These are phyloP conservation scores for Penicillium brasilianum DNA, from an alignment of 2,329 filamentous ascomycete genomes.

Conservation along the genomic window DNA sequence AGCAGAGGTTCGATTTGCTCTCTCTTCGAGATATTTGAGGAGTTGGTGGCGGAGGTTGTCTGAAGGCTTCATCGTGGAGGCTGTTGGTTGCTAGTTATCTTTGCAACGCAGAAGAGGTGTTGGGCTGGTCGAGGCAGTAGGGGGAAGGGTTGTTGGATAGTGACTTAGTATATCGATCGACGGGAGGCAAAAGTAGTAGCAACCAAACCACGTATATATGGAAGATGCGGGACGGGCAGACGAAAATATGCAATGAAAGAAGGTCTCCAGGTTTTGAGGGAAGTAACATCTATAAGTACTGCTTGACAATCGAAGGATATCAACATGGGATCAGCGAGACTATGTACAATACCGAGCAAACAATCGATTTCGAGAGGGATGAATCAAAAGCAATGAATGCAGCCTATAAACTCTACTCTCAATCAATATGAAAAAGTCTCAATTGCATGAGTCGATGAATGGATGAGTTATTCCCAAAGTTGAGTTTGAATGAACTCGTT, in stretches of 20 bases:
- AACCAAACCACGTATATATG: neutral
- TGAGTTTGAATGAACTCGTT: neutral
- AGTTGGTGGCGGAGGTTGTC: conserved; percentile 36
- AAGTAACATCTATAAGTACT: neutral
- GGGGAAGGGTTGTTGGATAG: neutral
- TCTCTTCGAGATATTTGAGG: conserved; percentile 34
- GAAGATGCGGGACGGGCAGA: neutral
- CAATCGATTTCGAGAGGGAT: neutral
- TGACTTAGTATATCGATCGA: neutral
- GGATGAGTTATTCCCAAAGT: neutral
- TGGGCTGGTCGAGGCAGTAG: neutral
- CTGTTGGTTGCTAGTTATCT: neutral
- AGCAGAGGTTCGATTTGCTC: conserved; percentile 25
- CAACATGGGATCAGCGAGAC: neutral
- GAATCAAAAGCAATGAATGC: neutral
- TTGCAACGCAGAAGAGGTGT: neutral
- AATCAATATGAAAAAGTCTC: neutral
- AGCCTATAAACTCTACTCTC: neutral
- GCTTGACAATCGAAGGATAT: neutral
- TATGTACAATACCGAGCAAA: neutral
- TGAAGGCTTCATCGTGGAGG: conserved; percentile 8
- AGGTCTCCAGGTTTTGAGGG: neutral
- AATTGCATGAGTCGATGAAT: neutral
- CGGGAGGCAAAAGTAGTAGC: neutral
- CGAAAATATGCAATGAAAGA: neutral